A percentile compares a stretch with the other conserved stretches of the same genome.
Evolutionary conservation across 345 rosid genomes (phyloP).

Genomic region (Clausena lansium): DNA sequence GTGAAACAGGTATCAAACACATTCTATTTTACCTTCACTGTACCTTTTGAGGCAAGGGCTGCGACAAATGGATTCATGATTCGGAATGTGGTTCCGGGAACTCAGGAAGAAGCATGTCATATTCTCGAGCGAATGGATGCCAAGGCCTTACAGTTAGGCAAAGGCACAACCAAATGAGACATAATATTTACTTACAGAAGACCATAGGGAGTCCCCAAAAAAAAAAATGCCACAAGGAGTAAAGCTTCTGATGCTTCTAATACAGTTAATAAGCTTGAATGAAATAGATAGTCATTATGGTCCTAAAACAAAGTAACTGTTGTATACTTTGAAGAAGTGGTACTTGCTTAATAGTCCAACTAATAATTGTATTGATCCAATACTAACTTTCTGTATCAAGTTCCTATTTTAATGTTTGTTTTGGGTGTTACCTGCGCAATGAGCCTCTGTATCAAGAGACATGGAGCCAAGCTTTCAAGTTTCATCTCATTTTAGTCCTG

Average conservation of each 20-base stretch:
- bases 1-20: slow-evolving; percentile 70
- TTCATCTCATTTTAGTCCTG: not conserved
- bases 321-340: not conserved
- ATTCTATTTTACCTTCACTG: slow-evolving; percentile 76
- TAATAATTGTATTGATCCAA: not conserved
- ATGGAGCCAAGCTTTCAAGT: not conserved
- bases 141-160: slow-evolving; percentile 32
- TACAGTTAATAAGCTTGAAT: not conserved
- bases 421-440: too few species aligned
- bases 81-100: slow-evolving; percentile 76
- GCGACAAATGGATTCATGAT: slow-evolving; percentile 46
- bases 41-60: slow-evolving; percentile 67
- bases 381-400: not conserved
- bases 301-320: not conserved
- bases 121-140: slow-evolving; percentile 76
- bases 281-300: not conserved
- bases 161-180: not conserved
- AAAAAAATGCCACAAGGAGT: not conserved
- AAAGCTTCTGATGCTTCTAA: not conserved
- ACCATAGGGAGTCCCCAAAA: too few species aligned
- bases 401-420: not conserved
- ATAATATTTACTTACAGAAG: not conserved
- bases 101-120: slow-evolving; percentile 81
- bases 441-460: too few species aligned
- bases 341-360: not conserved